Evolutionary conservation across 2,329 filamentous ascomycete species (phyloP), one percentile per base, ranked within the genome.

Genomic region (Exophiala sp.): DNA sequence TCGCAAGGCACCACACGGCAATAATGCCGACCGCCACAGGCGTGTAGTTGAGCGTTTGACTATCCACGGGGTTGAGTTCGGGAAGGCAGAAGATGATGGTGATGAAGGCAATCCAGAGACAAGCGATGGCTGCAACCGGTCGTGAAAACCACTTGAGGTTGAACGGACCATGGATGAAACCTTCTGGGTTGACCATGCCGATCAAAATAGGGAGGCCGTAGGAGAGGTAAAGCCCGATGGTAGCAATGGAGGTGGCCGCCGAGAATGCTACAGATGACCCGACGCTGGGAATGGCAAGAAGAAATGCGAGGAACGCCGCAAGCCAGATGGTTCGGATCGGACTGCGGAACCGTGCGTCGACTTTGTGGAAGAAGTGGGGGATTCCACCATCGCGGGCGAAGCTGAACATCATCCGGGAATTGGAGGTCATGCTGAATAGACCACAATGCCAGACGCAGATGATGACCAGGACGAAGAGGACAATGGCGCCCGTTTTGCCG

Each of bases 301-400:
- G 73, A 58, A 81, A 80, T 1, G 76, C 69, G 18, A 80, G 67
- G 11, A 68, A 66, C 1, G 74, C 74, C 7, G 76, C 77, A 0
- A 81, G 70, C 75, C 77, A 80, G 57, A 81, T 69, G 23, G 77
- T 68, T 7, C 60, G 51, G 42, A 63, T 62, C 7, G 77, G 77
- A 7, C 69, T 73, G 35, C 69, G 65, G 64, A 77, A 77, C 10
- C 68, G 67, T 11, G 60, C 59, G 58, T 79, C 75, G 35, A 80
- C 76, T 21, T 71, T 67, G 61, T 77, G 70, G 65, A 81, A 81
- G 64, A 77, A 78, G 8, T 67, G 62, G 2, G 57, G 57, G 7
- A 88, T 74, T 8, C 83, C 85, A 1, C 82, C 78, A 51, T 88
- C 85, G 57, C 80, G 48, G 5, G 77, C 81, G 56, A 86, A 85